These are phyloP conservation scores for Nigrospora oryzae DNA, from an alignment of 2,329 filamentous ascomycete species.

Conservation along the genomic window DNA sequence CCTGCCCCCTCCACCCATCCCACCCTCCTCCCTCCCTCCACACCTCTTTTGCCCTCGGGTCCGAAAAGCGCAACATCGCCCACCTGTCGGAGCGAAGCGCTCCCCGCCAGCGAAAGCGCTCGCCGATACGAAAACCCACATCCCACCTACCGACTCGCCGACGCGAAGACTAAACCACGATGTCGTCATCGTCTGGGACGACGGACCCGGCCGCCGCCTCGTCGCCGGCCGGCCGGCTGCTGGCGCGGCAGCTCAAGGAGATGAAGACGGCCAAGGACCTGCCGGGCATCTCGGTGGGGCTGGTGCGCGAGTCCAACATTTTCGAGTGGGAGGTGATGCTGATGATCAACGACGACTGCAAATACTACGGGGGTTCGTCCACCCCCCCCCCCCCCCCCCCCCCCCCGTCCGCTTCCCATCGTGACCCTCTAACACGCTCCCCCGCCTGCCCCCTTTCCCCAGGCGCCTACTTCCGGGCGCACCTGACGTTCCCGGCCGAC, in stretches of 20 bases:
- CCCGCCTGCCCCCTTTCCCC: background rate
- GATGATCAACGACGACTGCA: slow-evolving; percentile 93
- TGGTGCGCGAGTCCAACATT: slow-evolving; percentile 77
- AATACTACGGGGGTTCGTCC: slow-evolving; percentile 77
- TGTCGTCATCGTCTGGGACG: slow-evolving; percentile 31
- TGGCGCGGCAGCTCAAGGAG: slow-evolving; percentile 81
- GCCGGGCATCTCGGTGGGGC: slow-evolving; percentile 85
- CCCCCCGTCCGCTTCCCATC: background rate
- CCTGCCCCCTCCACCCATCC: too few relatives aligned
- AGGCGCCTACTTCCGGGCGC: slow-evolving; percentile 90
- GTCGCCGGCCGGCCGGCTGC: slow-evolving; percentile 60
- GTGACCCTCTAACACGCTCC: background rate
- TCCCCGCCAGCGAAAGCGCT: too few relatives aligned
- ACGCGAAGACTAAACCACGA: slow-evolving; percentile 10
- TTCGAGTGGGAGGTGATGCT: slow-evolving; percentile 99
- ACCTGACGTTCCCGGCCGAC: slow-evolving; percentile 71
- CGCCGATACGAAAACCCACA: too few relatives aligned
- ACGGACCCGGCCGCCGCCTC: slow-evolving; percentile 22
- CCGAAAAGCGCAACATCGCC: too few relatives aligned
- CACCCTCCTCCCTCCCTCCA: too few relatives aligned
- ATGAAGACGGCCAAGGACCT: slow-evolving; percentile 91
- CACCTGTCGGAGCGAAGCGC: too few relatives aligned
- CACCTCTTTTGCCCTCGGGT: too few relatives aligned
- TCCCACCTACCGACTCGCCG: too few relatives aligned
- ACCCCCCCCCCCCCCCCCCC: background rate